These are phyloP conservation scores for Fusarium chuoi DNA, from an alignment of 2,329 filamentous ascomycete species.

Conservation along the genomic window DNA sequence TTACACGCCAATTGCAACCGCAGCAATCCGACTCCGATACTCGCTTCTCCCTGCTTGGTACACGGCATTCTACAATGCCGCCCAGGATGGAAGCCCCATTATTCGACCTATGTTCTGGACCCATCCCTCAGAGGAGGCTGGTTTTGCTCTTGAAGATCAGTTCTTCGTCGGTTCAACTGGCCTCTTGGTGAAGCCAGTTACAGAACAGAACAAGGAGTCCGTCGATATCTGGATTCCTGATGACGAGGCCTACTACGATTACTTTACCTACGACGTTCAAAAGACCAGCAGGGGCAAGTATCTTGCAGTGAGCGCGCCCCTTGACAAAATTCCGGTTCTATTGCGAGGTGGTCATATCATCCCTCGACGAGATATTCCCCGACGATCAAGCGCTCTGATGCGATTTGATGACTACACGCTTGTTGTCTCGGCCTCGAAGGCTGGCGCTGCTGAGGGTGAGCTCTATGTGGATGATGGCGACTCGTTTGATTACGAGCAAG, in stretches of 20 bases:
- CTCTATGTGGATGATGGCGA: conserved; percentile 95
- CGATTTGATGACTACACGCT: conserved; percentile 95
- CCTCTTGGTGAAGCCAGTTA: conserved; percentile 91
- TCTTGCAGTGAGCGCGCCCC: conserved; percentile 77
- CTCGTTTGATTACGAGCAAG: conserved; percentile 85
- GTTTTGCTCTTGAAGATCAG: conserved; percentile 92
- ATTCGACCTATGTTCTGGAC: conserved; percentile 93
- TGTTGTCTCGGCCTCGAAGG: conserved; percentile 75
- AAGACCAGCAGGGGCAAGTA: conserved; percentile 74
- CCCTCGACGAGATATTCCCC: conserved; percentile 86
- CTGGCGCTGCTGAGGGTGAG: conserved; percentile 73
- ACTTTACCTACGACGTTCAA: conserved; percentile 86
- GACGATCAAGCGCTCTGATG: conserved; percentile 89
- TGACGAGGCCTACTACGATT: conserved; percentile 91
- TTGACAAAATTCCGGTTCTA: conserved; percentile 88
- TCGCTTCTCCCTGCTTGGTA: conserved; percentile 94
- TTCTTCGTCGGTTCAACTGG: conserved; percentile 91
- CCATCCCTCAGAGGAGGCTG: conserved; percentile 84
- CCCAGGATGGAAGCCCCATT: conserved; percentile 84
- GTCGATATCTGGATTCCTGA: conserved; percentile 90
- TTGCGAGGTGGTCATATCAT: conserved; percentile 96
- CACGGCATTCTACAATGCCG: conserved; percentile 92
- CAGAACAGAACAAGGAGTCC: conserved; percentile 76
- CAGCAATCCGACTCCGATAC: conserved; percentile 89
- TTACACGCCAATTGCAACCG: conserved; percentile 85